Conservation (phyloP, 1,139 yeast genomes). For the Nakaseomyces sp. region DNA sequence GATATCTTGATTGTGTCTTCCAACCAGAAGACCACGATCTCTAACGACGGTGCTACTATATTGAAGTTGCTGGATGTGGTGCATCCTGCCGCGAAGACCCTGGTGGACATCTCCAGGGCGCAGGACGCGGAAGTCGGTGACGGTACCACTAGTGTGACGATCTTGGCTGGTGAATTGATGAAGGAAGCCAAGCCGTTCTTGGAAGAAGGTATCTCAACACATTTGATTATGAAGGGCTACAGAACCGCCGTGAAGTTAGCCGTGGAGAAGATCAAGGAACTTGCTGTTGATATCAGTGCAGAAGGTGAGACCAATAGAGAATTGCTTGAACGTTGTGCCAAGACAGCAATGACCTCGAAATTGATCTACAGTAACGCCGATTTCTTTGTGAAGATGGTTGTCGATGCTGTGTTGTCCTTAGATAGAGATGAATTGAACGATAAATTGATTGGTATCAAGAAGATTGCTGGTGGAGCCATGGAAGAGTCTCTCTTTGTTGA, state of each 20-base stretch:
- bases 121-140: constrained; percentile 99
- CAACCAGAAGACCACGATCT: constrained; percentile 82
- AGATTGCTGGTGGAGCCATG: constrained; percentile 93
- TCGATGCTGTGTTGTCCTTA: constrained; percentile 82
- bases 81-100: constrained; percentile 94
- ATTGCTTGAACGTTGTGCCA: constrained; percentile 84
- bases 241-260: constrained; percentile 77
- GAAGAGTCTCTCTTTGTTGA: constrained; percentile 82
- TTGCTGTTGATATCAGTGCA: constrained; percentile 60
- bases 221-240: constrained; percentile 79
- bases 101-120: constrained; percentile 90
- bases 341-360: constrained; percentile 95
- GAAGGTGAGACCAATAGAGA: constrained; percentile 42
- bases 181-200: constrained; percentile 84
- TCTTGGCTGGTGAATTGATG: constrained; percentile 87
- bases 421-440: constrained; percentile 84
- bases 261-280: constrained; percentile 58
- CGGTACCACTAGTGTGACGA: constrained; percentile 94
- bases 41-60: constrained; percentile 97
- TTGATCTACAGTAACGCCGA: constrained; percentile 77
- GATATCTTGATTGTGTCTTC: constrained; percentile 82
- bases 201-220: constrained; percentile 93
- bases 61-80: constrained; percentile 86
- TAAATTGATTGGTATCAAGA: constrained; percentile 84
- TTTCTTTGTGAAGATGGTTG: constrained; percentile 93